Evolutionary conservation across 768 basidiomycete species (phyloP), one percentile per base, ranked within the genome.

Genomic region (Jaapia argillacea): DNA sequence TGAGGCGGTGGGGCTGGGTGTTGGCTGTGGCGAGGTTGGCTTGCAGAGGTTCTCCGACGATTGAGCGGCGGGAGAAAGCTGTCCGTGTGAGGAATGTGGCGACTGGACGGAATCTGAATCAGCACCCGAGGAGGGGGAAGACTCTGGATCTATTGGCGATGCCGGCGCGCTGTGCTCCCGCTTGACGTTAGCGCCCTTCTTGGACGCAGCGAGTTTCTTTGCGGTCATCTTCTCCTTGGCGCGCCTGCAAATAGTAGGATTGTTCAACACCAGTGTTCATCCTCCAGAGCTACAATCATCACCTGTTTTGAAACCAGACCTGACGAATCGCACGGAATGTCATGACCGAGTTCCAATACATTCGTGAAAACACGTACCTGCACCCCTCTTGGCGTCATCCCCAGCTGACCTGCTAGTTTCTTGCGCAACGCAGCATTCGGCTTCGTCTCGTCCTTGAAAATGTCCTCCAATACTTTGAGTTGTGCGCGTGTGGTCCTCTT

Each of bases 281-380:
- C n/a, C n/a, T n/a, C n/a, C n/a, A n/a, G n/a, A n/a, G n/a, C n/a
- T n/a, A n/a, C n/a, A n/a, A n/a, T 39, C 45, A 57, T 44, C 54
- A 85, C 81, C 86, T 71, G 59, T 91, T 91, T 64, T 91, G 87
- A 61, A 90, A 90, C 87, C 86, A 88, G 21, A 89, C 93, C 78
- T 94, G 66, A 2, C 59, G 44, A 16, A 41, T n/a, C n/a, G n/a
- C n/a, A n/a, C n/a, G n/a, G n/a, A n/a, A n/a, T n/a, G 46, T 52
- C 53, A 56, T 55, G 51, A 51, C 14, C 47, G 48, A 43, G 53
- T 41, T 44, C 41, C 40, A 45, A 31, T 23, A 14, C 24, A 12
- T 22, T 10, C 21, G 40, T 4, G 27, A 21, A 21, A 43, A 47
- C 40, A 33, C 76, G 70, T 45, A 94, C 93, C 75, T 98, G 93